Evolutionary conservation across 306 rosid genomes (phyloP).

Genomic region (Psophocarpus tetragonolobus): DNA sequence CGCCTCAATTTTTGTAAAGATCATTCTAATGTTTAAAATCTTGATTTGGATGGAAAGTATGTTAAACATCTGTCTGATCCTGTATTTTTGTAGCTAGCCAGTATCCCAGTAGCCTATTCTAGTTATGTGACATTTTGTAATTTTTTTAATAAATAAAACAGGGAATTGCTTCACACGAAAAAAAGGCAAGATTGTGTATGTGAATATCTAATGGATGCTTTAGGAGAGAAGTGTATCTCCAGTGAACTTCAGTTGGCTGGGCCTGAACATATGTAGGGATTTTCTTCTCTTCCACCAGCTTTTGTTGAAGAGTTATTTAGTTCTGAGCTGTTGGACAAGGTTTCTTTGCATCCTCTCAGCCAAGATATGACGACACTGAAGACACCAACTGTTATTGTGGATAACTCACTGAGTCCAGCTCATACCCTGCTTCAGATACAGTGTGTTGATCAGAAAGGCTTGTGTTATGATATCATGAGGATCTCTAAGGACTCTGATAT

Average conservation of each 20-base stretch:
- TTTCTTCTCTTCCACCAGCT: constrained; percentile 70
- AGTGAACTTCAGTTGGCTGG: constrained; percentile 90
- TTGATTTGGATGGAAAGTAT: neutral
- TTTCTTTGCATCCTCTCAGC: constrained; percentile 49
- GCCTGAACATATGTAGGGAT: constrained; percentile 73
- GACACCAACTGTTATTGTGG: constrained; percentile 59
- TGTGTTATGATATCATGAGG: constrained; percentile 84
- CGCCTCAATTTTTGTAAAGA: neutral
- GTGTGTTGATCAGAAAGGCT: constrained; percentile 74
- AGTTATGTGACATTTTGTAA: constrained; percentile 14
- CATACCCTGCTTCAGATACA: constrained; percentile 85
- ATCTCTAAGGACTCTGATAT: constrained; percentile 80
- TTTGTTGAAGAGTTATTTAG: constrained; percentile 71
- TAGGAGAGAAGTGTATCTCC: constrained; percentile 69
- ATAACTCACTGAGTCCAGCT: constrained; percentile 68
- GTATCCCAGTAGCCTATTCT: constrained; percentile 5
- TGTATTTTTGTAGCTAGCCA: neutral
- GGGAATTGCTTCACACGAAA: constrained; percentile 72
- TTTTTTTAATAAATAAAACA: constrained; percentile 30
- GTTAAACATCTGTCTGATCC: neutral
- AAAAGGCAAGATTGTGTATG: constrained; percentile 66
- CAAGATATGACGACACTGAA: constrained; percentile 44
- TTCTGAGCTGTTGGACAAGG: constrained; percentile 52
- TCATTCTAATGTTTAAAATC: neutral
- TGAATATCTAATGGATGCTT: constrained; percentile 58